Conservation (phyloP, 352 stramenopile species). For the Phytophthora kernoviae region DNA sequence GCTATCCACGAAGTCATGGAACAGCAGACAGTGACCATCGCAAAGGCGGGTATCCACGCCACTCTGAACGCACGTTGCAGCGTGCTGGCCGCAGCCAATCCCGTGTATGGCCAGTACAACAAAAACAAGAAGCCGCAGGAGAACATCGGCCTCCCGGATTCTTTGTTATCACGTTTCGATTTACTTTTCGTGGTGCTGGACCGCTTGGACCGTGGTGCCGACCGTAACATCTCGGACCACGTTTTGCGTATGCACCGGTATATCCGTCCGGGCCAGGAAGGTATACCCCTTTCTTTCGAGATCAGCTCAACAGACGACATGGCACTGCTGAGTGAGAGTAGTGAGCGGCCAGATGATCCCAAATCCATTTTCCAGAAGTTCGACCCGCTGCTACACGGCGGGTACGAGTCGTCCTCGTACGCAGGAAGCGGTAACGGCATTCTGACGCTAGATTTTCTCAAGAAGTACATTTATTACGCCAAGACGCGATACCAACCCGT, state of each 20-base stretch:
- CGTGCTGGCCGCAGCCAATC: constrained; percentile 98
- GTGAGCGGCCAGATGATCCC: constrained; percentile 62
- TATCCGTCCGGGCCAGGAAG: constrained; percentile 82
- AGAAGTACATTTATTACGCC: constrained; percentile 99
- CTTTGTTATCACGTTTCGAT: constrained; percentile 99
- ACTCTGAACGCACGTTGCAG: constrained; percentile 98
- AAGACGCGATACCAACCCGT: constrained; percentile 94
- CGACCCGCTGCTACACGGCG: constrained; percentile 87
- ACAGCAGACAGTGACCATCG: constrained; percentile 99
- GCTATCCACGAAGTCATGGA: constrained; percentile 99
- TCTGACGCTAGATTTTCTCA: constrained; percentile 96
- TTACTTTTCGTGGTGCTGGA: constrained; percentile 99
- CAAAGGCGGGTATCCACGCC: constrained; percentile 99
- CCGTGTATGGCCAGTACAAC: constrained; percentile 99
- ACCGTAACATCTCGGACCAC: constrained; percentile 97
- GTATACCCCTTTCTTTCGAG: constrained; percentile 89
- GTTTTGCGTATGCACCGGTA: constrained; percentile 98
- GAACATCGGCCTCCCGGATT: constrained; percentile 99
- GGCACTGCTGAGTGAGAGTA: constrained; percentile 60
- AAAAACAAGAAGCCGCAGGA: constrained; percentile 97
- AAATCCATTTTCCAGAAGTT: constrained; percentile 93
- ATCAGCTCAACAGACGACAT: constrained; percentile 84
- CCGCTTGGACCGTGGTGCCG: constrained; percentile 94
- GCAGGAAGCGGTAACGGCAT: constrained; percentile 74
- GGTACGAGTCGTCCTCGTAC: constrained; percentile 59